A percentile compares a stretch with the other conserved stretches of the same genome.
These are phyloP conservation scores for Quercus cerris DNA, from an alignment of 306 rosid genomes.

Conservation along the genomic window DNA sequence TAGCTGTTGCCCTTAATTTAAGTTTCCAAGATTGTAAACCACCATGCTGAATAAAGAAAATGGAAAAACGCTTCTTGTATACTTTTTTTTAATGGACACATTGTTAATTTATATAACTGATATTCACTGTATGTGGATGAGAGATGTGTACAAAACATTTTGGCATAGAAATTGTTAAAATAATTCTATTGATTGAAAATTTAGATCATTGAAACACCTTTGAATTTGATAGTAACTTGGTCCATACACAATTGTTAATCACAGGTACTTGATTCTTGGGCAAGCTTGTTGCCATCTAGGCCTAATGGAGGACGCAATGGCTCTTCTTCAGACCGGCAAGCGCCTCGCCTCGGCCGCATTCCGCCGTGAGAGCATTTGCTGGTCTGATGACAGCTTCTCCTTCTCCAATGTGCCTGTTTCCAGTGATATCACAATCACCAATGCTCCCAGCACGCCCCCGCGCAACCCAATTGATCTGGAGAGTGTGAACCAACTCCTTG, in stretches of 20 bases:
- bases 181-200: too few relatives aligned
- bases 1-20: too few relatives aligned
- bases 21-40: too few relatives aligned
- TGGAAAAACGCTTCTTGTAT: too few relatives aligned
- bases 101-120: too few relatives aligned
- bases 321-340: slow-evolving; percentile 88
- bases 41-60: too few relatives aligned
- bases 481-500: slow-evolving; percentile 54
- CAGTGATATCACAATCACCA: slow-evolving; percentile 31
- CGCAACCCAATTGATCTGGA: slow-evolving; percentile 50
- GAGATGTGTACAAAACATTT: too few relatives aligned
- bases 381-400: slow-evolving; percentile 83
- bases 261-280: slow-evolving; percentile 82
- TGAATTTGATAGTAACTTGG: background rate
- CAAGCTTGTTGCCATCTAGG: slow-evolving; percentile 93
- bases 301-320: slow-evolving; percentile 95
- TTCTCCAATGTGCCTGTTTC: slow-evolving; percentile 37
- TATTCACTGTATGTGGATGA: too few relatives aligned
- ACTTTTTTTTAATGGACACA: too few relatives aligned
- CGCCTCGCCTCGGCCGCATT: slow-evolving; percentile 89
- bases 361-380: slow-evolving; percentile 83
- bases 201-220: too few relatives aligned
- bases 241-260: background rate
- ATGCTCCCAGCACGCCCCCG: slow-evolving; percentile 47
- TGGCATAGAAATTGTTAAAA: too few relatives aligned